Percentiles rank a stretch among this genome's conserved stretches.
phyloP scores from a whole-genome alignment of 148 eudicot species.

The Persicaria tinctoria region DNA sequence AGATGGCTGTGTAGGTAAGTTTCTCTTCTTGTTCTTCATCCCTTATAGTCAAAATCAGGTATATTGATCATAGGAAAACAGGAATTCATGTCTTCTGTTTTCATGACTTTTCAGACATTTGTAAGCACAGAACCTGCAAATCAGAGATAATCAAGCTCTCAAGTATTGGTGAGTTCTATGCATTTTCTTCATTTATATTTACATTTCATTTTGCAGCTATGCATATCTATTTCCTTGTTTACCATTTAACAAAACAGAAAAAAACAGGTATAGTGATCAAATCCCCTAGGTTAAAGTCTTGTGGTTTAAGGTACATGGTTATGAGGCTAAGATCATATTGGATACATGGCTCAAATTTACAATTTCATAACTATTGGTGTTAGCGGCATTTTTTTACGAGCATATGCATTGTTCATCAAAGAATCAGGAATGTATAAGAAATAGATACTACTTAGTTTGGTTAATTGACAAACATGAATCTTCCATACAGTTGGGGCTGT shows the following conservation, averaged over 20 bases:
- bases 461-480: neutral
- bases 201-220: too few species aligned
- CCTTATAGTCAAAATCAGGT: neutral
- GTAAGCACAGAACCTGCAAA: neutral
- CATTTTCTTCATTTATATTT: neutral
- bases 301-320: too few species aligned
- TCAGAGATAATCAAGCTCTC: neutral
- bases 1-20: slow-evolving; percentile 19
- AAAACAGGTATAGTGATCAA: too few species aligned
- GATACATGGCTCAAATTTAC: too few species aligned
- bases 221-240: too few species aligned
- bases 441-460: neutral
- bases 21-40: neutral
- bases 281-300: too few species aligned
- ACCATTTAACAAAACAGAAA: too few species aligned
- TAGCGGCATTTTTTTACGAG: too few species aligned
- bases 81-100: neutral
- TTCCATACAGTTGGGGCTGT: neutral
- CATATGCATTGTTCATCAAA: too few species aligned
- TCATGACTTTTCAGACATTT: neutral
- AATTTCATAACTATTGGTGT: too few species aligned
- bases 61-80: neutral
- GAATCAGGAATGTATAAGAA: too few species aligned
- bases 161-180: slow-evolving; percentile 8
- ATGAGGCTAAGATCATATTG: too few species aligned